A percentile compares a stretch with the other conserved stretches of the same genome.
phyloP scores from a whole-genome alignment of 2,329 filamentous ascomycete genomes.

The Colletotrichum sp. region DNA sequence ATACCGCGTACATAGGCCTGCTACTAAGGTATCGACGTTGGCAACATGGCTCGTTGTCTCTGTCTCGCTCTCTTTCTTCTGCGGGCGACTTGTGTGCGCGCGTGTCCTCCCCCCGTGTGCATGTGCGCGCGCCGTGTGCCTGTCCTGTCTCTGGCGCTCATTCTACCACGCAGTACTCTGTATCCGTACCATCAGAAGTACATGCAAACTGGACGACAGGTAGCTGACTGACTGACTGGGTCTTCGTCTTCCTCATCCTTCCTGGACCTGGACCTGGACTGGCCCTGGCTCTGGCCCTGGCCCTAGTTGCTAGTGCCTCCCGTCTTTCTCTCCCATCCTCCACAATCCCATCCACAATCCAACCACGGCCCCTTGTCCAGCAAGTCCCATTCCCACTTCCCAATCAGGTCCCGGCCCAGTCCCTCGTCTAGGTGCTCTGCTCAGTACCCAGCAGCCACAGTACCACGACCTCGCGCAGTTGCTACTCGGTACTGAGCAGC shows the following conservation, averaged over 20 bases:
- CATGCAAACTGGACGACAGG: background rate
- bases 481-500: background rate
- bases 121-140: background rate
- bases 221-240: background rate
- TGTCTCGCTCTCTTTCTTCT: background rate
- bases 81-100: background rate
- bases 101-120: background rate
- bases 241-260: background rate
- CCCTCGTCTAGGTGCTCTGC: background rate
- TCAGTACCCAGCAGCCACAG: background rate
- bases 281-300: background rate
- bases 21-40: background rate
- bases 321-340: slow-evolving; percentile 2
- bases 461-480: background rate
- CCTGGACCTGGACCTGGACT: background rate
- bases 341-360: slow-evolving; percentile 1
- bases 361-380: background rate
- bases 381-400: slow-evolving; percentile 13
- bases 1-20: background rate
- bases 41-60: background rate
- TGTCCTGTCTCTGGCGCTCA: slow-evolving; percentile 2
- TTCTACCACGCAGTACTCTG: background rate
- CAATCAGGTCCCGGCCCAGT: slow-evolving; percentile 7
- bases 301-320: background rate
- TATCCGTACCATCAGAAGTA: background rate